phyloP scores from a whole-genome alignment of 2,329 filamentous ascomycete species.

The Gyromitra esculenta region DNA sequence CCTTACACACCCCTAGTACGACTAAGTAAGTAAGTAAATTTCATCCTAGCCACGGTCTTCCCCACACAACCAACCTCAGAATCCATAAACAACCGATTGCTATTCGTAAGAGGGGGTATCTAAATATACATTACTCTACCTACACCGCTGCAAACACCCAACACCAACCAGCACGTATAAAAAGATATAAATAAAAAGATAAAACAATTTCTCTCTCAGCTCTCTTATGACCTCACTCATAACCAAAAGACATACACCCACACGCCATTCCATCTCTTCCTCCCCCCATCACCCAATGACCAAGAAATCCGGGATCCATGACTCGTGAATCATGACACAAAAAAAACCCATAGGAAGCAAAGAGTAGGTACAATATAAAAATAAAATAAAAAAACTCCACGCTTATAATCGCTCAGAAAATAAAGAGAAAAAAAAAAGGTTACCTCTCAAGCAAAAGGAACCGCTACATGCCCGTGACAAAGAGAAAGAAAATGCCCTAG shows the following conservation, averaged over 20 bases:
- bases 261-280: constrained; percentile 17
- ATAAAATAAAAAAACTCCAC: constrained; percentile 29
- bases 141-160: constrained; percentile 20
- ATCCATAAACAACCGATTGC: too few species aligned
- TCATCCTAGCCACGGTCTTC: too few species aligned
- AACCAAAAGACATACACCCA: constrained; percentile 11
- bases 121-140: constrained; percentile 25
- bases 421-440: not conserved
- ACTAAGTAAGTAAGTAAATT: too few species aligned
- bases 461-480: not conserved
- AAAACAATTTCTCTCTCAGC: constrained; percentile 23
- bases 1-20: too few species aligned
- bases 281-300: not conserved
- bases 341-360: constrained; percentile 8
- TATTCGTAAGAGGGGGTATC: constrained; percentile 6
- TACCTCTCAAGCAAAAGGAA: constrained; percentile 24
- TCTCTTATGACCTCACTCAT: not conserved
- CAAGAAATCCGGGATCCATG: constrained; percentile 8
- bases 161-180: constrained; percentile 2
- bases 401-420: constrained; percentile 28
- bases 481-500: constrained; percentile 4
- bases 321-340: constrained; percentile 21
- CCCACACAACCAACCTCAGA: not conserved
- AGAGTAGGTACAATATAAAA: constrained; percentile 4
- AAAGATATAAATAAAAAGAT: constrained; percentile 3